Percentiles rank a stretch among this genome's conserved stretches.
phyloP scores from a whole-genome alignment of 2,329 filamentous ascomycete species.

The Drechmeria coniospora region DNA sequence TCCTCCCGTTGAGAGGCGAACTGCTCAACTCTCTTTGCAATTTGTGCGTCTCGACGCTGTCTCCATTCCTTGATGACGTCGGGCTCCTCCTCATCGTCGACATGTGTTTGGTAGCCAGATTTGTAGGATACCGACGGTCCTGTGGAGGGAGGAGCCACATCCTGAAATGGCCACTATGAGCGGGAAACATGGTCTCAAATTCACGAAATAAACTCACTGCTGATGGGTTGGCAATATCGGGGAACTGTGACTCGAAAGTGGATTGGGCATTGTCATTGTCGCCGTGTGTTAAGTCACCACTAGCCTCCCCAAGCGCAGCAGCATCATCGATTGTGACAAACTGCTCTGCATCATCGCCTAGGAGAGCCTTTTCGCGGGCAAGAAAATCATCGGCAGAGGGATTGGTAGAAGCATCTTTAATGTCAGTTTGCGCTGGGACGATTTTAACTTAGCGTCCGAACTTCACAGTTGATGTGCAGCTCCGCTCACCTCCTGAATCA shows the following conservation, averaged over 20 bases:
- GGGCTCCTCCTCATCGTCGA: constrained; percentile 63
- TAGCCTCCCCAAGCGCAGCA: constrained; percentile 46
- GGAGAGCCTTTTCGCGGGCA: constrained; percentile 71
- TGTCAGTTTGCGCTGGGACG: constrained; percentile 49
- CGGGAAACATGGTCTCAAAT: not conserved
- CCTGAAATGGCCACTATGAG: no score
- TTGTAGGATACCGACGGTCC: constrained; percentile 50
- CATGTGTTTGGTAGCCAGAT: constrained; percentile 42
- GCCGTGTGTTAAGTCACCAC: constrained; percentile 59
- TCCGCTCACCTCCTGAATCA: constrained; percentile 43
- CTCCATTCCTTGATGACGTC: constrained; percentile 88
- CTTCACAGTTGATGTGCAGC: not conserved
- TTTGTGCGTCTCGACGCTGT: constrained; percentile 68
- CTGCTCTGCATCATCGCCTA: constrained; percentile 86
- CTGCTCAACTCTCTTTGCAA: constrained; percentile 71
- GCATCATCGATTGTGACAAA: constrained; percentile 67
- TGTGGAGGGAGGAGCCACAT: constrained; percentile 47
- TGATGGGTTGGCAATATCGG: constrained; percentile 45
- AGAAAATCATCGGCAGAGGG: constrained; percentile 71
- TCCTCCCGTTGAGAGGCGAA: constrained; percentile 70
- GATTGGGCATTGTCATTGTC: constrained; percentile 39
- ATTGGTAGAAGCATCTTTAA: constrained; percentile 39
- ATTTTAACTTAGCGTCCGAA: constrained; percentile 7
- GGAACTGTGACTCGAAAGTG: constrained; percentile 77
- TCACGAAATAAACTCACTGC: constrained; percentile 12